phyloP scores from a whole-genome alignment of 1,284 basidiomycete species.

The Irpex sp. region DNA sequence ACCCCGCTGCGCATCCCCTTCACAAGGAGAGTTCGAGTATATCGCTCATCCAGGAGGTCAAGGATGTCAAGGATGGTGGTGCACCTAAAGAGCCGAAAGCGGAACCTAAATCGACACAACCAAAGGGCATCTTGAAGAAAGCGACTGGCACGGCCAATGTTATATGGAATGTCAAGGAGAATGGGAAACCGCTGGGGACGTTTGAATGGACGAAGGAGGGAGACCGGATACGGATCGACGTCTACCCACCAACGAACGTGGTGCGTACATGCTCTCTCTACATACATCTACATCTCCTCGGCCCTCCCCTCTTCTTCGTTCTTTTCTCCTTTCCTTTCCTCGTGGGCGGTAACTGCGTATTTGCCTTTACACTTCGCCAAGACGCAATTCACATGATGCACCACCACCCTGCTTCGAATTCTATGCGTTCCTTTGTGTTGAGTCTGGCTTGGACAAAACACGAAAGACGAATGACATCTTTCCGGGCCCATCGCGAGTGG shows the following conservation, averaged over 20 bases:
- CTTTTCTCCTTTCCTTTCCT: background rate
- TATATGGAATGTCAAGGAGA: background rate
- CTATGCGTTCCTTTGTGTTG: no score
- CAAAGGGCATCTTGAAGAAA: constrained; percentile 39
- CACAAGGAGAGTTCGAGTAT: constrained; percentile 14
- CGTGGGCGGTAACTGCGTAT: no score
- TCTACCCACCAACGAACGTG: constrained; percentile 46
- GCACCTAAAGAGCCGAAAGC: no score
- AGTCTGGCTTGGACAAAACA: no score
- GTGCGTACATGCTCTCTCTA: constrained; percentile 31
- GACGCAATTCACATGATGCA: no score
- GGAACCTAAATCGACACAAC: constrained; percentile 7
- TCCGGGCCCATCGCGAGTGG: no score
- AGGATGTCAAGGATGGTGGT: constrained; percentile 22
- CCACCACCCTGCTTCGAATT: no score
- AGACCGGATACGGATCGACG: constrained; percentile 38
- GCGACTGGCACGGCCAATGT: constrained; percentile 8
- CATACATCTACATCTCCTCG: background rate
- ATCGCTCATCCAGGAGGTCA: constrained; percentile 49
- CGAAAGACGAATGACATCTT: no score
- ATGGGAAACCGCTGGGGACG: constrained; percentile 20
- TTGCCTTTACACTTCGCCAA: no score
- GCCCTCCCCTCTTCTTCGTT: background rate
- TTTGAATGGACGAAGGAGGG: constrained; percentile 51
- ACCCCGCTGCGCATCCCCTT: constrained; percentile 26